A percentile compares a stretch with the other conserved stretches of the same genome.
Evolutionary conservation across 805 yeast species (phyloP).

Genomic region (Yamadazyma takamatsuzukensis): DNA sequence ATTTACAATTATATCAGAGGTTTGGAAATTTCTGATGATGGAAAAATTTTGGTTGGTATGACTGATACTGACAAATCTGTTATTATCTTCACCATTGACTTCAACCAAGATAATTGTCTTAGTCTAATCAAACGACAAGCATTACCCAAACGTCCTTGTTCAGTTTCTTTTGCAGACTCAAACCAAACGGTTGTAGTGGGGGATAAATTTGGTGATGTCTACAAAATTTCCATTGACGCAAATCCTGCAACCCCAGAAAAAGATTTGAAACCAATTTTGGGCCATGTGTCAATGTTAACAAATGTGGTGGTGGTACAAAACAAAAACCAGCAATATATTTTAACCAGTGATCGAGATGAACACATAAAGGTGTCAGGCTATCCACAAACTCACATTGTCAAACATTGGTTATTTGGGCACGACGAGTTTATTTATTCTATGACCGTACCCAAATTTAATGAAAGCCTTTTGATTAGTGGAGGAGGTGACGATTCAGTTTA

Average conservation of each 20-base stretch:
- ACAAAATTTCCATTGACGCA: constrained; percentile 47
- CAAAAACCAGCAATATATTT: constrained; percentile 47
- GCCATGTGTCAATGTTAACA: constrained; percentile 97
- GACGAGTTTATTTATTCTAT: constrained; percentile 73
- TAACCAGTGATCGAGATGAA: constrained; percentile 93
- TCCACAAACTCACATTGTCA: constrained; percentile 75
- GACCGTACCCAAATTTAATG: constrained; percentile 50
- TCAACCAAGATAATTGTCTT: constrained; percentile 38
- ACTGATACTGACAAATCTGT: constrained; percentile 85
- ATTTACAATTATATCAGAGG: constrained; percentile 66
- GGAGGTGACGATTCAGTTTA: constrained; percentile 84
- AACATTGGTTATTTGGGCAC: constrained; percentile 85
- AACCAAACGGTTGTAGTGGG: constrained; percentile 61
- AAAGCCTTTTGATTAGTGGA: constrained; percentile 62
- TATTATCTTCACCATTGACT: constrained; percentile 50
- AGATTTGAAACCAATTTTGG: constrained; percentile 64
- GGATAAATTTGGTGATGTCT: constrained; percentile 97
- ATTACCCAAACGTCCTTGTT: constrained; percentile 91
- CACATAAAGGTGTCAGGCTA: constrained; percentile 82
- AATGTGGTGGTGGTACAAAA: constrained; percentile 48
- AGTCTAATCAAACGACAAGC: constrained; percentile 62
- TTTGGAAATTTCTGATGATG: constrained; percentile 51
- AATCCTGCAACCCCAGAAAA: constrained; percentile 40
- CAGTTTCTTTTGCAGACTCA: constrained; percentile 57
- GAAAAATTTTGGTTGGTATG: constrained; percentile 54